These are phyloP conservation scores for Friedmanniomyces simplex DNA, from an alignment of 495 filamentous ascomycete genomes.

Conservation along the genomic window DNA sequence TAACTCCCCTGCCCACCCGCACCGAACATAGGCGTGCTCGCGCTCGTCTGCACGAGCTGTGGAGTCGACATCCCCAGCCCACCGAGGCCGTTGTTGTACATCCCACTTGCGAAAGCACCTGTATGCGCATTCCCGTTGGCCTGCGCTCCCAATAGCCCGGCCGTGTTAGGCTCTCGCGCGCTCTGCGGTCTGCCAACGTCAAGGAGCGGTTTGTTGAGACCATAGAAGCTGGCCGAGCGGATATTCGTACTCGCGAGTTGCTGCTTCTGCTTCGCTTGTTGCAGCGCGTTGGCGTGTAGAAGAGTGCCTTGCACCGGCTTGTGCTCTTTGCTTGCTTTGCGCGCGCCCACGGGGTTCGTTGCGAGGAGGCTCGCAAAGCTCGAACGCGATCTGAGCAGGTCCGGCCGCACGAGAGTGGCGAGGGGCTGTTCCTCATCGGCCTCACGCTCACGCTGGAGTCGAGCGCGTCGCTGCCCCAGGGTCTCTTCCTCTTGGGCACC, in stretches of 20 bases:
- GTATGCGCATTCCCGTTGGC: slow-evolving; percentile 14
- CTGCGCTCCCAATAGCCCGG: slow-evolving; percentile 21
- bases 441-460: slow-evolving; percentile 56
- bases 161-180: slow-evolving; percentile 21
- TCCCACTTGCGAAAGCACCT: slow-evolving; percentile 41
- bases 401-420: too few relatives aligned
- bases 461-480: slow-evolving; percentile 70
- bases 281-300: slow-evolving; percentile 22
- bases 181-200: slow-evolving; percentile 9
- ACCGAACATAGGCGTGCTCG: slow-evolving; percentile 5
- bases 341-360: slow-evolving; percentile 44
- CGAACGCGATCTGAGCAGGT: too few relatives aligned
- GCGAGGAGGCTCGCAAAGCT: slow-evolving; percentile 44
- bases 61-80: slow-evolving; percentile 7
- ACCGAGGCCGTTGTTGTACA: slow-evolving; percentile 41
- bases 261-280: slow-evolving; percentile 17
- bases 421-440: too few relatives aligned
- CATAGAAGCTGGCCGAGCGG: slow-evolving; percentile 12
- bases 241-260: slow-evolving; percentile 21
- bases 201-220: slow-evolving; percentile 22
- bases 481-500: slow-evolving; percentile 67
- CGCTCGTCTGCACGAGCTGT: slow-evolving; percentile 2
- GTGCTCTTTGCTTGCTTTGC: slow-evolving; percentile 2
- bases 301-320: slow-evolving; percentile 23
- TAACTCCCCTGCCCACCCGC: not conserved